phyloP scores from a whole-genome alignment of 148 eudicot genomes.

The Linanthus parryae region DNA sequence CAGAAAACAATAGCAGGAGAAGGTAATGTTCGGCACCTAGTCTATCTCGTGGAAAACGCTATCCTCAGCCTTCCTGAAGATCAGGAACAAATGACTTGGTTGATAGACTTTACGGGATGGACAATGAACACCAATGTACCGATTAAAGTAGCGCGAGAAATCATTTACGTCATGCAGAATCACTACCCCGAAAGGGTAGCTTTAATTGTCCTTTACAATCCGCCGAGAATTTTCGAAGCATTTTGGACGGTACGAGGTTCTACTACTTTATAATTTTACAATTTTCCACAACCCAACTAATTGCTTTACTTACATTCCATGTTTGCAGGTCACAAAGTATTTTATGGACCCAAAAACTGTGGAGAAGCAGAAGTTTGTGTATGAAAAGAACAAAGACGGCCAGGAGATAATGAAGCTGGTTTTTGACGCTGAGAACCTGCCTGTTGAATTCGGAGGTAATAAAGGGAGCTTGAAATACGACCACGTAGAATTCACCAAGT shows the following conservation, averaged over 20 bases:
- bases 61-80: slow-evolving; percentile 81
- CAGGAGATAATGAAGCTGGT: slow-evolving; percentile 59
- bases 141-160: slow-evolving; percentile 67
- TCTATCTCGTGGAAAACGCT: slow-evolving; percentile 78
- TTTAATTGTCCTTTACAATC: slow-evolving; percentile 60
- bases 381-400: slow-evolving; percentile 60
- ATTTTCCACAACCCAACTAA: no score
- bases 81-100: slow-evolving; percentile 93
- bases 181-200: slow-evolving; percentile 97
- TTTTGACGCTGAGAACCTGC: slow-evolving; percentile 75
- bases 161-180: slow-evolving; percentile 60
- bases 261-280: no score
- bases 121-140: slow-evolving; percentile 57
- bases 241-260: slow-evolving; percentile 93
- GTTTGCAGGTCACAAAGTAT: slow-evolving; percentile 49
- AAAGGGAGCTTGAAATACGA: slow-evolving; percentile 67
- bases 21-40: slow-evolving; percentile 77
- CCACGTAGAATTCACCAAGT: slow-evolving; percentile 67
- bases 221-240: slow-evolving; percentile 77
- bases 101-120: slow-evolving; percentile 83
- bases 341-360: slow-evolving; percentile 63
- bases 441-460: slow-evolving; percentile 83
- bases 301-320: no score
- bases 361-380: slow-evolving; percentile 59
- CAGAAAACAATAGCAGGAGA: slow-evolving; percentile 69